Conservation (phyloP, 441 rosid genomes). For the Gossypium davidsonii region DNA sequence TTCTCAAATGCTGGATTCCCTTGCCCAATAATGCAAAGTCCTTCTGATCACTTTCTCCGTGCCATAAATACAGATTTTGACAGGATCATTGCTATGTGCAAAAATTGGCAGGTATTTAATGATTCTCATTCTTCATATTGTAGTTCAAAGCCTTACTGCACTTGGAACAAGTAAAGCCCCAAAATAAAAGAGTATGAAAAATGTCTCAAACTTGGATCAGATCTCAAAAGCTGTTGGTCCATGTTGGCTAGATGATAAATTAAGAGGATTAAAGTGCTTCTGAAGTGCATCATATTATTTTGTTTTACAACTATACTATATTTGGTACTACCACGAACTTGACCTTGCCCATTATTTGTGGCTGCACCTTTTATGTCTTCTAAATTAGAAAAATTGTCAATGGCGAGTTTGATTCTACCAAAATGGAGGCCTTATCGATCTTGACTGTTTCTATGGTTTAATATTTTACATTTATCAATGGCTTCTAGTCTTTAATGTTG, state of each 20-base stretch:
- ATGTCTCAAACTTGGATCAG: neutral
- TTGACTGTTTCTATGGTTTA: neutral
- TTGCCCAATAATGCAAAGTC: slow-evolving; percentile 99
- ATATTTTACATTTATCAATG: neutral
- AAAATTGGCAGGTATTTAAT: slow-evolving; percentile 82
- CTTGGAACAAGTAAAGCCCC: neutral
- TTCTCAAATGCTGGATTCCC: slow-evolving; percentile 99
- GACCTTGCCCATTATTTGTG: neutral
- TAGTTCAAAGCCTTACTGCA: neutral
- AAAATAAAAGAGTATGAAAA: neutral
- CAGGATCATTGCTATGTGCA: slow-evolving; percentile 97
- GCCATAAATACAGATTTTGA: slow-evolving; percentile 98
- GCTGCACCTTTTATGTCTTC: neutral
- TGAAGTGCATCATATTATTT: neutral
- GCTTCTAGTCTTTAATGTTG: neutral
- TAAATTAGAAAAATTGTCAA: neutral
- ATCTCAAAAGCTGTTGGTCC: neutral
- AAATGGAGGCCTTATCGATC: neutral
- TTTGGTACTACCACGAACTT: neutral
- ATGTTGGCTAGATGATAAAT: neutral
- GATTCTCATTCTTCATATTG: slow-evolving; percentile 4
- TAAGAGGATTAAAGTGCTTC: neutral
- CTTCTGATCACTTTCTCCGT: slow-evolving; percentile 95
- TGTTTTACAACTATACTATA: neutral
- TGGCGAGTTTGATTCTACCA: neutral